Evolutionary conservation across 768 basidiomycete species (phyloP).

Genomic region (Tephrocybe sp.): DNA sequence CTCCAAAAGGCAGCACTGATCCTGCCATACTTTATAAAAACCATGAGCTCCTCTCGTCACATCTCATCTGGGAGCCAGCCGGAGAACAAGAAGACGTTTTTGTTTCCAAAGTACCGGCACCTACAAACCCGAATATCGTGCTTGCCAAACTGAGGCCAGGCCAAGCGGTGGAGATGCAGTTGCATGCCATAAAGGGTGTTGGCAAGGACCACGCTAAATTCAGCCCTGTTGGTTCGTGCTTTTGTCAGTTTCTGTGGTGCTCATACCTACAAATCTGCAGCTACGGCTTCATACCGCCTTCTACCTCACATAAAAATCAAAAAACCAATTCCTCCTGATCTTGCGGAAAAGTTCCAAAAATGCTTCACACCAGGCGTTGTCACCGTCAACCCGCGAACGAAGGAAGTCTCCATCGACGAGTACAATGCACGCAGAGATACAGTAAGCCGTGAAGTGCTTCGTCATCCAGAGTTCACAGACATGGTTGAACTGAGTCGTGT

Average conservation of each 20-base stretch:
- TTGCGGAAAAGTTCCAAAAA: conserved; percentile 75
- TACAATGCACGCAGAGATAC: conserved; percentile 76
- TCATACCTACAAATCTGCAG: conserved; percentile 33
- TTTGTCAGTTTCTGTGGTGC: neutral
- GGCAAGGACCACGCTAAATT: conserved; percentile 97
- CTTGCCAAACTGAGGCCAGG: conserved; percentile 91
- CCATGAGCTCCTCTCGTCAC: conserved; percentile 62
- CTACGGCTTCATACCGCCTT: conserved; percentile 93
- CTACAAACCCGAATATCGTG: conserved; percentile 81
- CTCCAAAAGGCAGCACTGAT: conserved; percentile 50
- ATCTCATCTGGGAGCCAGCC: conserved; percentile 75
- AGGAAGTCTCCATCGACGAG: conserved; percentile 60
- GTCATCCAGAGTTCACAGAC: conserved; percentile 87
- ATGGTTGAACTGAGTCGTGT: conserved; percentile 82
- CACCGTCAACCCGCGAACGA: conserved; percentile 53
- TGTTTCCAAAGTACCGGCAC: conserved; percentile 47
- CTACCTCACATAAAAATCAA: conserved; percentile 79
- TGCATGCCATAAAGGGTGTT: conserved; percentile 90
- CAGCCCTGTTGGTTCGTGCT: conserved; percentile 79
- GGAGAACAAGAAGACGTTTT: conserved; percentile 77
- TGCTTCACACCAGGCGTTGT: conserved; percentile 90
- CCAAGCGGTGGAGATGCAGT: conserved; percentile 78
- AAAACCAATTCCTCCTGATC: conserved; percentile 74
- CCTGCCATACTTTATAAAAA: conserved; percentile 69
- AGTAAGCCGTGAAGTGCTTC: conserved; percentile 87